Base-by-base conservation (phyloP, 345 rosid genomes). In the Murraya koenigii region DNA sequence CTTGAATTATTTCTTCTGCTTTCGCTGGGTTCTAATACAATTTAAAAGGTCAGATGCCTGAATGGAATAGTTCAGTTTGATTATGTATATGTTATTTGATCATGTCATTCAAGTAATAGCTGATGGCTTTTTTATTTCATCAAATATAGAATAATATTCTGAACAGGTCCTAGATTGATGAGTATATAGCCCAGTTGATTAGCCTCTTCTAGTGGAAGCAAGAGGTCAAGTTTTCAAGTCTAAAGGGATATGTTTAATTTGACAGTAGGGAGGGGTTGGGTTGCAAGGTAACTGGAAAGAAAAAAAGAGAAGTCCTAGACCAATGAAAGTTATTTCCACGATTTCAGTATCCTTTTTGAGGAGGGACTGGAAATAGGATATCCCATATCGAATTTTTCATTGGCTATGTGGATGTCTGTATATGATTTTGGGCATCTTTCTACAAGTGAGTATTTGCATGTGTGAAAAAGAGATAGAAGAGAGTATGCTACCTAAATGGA, bases 1-100 rank as follows among this genome's bases (percentile, higher is more conserved):
- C 86, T 88, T 97, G 93, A 97, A 94, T 86, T 97, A 90, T 83
- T 97, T 97, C 95, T 94, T 97, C 84, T 97, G 99, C 81, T 97
- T 97, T 88, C 99, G 98, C 84, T 97, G 99, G 99, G 76, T 93
- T 82, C 86, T 97, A 47, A 93, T 94, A 72, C 98, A 94, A 80
- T 97, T 97, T 79, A 96, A 94, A 86, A 94, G 99, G 99, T 96
- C n/a, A 77, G 85, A 54, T 70, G 41, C 23, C 66, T 75, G 66
- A 32, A 22, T 47, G 69, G 26, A 36, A 22, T 71, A 30, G 49
- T 72, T 66, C 13, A 26, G 69, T 72, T 72, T 71, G 62, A 6
- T 23, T 19, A 22, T 44, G 14, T 10, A n/a, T 56, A 8, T 36
- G 55, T 32, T 55, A 56, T 61, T 62, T 39, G 60, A 77, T 61